phyloP scores from a whole-genome alignment of 176 grass and related monocot species.

The Oropetium thomaeum region DNA sequence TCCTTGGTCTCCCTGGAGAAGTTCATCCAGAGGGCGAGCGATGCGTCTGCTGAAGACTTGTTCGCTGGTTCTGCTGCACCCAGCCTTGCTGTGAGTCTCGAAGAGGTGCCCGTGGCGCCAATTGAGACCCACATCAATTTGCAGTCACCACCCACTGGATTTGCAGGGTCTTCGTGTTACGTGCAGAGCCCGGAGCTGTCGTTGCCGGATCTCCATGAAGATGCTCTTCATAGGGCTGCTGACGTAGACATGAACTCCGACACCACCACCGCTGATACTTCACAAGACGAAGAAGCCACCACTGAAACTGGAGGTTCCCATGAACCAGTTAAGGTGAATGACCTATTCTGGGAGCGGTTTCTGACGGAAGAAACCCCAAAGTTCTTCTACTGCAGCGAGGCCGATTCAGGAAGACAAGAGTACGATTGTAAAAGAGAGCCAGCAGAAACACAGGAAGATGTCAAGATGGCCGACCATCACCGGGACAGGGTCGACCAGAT shows the following conservation, averaged over 20 bases:
- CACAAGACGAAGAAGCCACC: conserved; percentile 37
- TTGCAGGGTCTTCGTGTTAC: conserved; percentile 26
- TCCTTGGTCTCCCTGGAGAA: conserved; percentile 70
- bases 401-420: conserved; percentile 23
- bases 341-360: conserved; percentile 71
- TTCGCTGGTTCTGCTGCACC: conserved; percentile 26
- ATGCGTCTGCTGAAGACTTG: conserved; percentile 39
- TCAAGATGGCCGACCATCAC: background rate
- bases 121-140: conserved; percentile 27
- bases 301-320: conserved; percentile 8
- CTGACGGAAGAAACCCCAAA: conserved; percentile 55
- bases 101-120: conserved; percentile 33
- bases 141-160: conserved; percentile 19
- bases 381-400: background rate
- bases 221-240: background rate
- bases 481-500: conserved; percentile 32
- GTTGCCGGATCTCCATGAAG: conserved; percentile 23
- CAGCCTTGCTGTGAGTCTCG: conserved; percentile 23
- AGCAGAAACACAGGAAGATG: conserved; percentile 1
- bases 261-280: conserved; percentile 31
- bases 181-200: conserved; percentile 31
- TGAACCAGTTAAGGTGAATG: conserved; percentile 38
- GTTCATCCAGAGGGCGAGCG: conserved; percentile 47
- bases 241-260: conserved; percentile 50
- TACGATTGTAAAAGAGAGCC: background rate